These are phyloP conservation scores for Alternaria arborescens DNA, from an alignment of 2,329 filamentous ascomycete species.

Conservation along the genomic window DNA sequence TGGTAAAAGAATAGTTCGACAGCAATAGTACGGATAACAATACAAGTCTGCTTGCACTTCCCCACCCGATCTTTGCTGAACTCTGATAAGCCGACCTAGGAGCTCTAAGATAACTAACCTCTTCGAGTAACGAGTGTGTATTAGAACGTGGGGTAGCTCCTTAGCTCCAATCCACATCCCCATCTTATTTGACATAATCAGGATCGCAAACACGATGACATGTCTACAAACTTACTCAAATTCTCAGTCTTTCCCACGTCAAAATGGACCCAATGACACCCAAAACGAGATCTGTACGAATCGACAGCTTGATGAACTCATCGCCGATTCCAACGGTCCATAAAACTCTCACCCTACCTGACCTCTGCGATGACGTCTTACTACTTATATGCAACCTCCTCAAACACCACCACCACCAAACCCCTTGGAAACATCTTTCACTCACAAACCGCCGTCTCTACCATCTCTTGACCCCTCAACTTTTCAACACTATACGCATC, in stretches of 20 bases:
- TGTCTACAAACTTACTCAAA: not conserved
- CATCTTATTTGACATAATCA: not conserved
- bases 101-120: not conserved
- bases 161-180: not conserved
- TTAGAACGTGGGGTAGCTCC: constrained; percentile 7
- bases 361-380: constrained; percentile 29
- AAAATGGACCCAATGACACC: not conserved
- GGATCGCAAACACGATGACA: not conserved
- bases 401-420: not conserved
- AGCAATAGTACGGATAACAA: not conserved
- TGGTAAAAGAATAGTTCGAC: not conserved
- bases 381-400: constrained; percentile 25
- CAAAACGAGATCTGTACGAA: not conserved
- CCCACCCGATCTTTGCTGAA: not conserved
- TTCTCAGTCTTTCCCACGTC: not conserved
- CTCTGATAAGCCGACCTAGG: not conserved
- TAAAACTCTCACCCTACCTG: constrained; percentile 12
- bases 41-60: not conserved
- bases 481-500: constrained; percentile 27
- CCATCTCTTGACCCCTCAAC: constrained; percentile 12
- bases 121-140: constrained; percentile 1
- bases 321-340: not conserved
- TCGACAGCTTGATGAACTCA: constrained; percentile 2
- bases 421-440: constrained; percentile 20
- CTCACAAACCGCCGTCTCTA: constrained; percentile 21